Evolutionary conservation across 306 rosid genomes (phyloP).

Genomic region (Corylus avellana): DNA sequence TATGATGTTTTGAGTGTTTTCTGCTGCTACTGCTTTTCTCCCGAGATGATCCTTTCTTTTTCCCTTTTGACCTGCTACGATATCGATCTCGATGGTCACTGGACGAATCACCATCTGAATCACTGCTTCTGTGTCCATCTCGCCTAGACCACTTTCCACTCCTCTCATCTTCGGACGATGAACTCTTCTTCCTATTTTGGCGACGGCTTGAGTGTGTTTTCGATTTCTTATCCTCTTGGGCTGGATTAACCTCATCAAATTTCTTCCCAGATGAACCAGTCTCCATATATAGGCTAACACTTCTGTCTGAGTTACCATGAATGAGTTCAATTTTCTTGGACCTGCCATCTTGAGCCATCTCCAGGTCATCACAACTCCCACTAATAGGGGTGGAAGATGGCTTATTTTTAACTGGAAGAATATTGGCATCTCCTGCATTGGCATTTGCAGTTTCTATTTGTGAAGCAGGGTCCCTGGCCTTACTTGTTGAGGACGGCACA

Average conservation of each 20-base stretch:
- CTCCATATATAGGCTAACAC: conserved; percentile 34
- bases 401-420: conserved; percentile 31
- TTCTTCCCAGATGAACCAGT: conserved; percentile 34
- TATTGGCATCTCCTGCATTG: conserved; percentile 28
- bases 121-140: conserved; percentile 47
- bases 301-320: conserved; percentile 42
- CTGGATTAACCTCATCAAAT: conserved; percentile 25
- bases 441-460: conserved; percentile 43
- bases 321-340: conserved; percentile 33
- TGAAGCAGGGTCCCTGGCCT: conserved; percentile 36
- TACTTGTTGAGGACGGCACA: conserved; percentile 48
- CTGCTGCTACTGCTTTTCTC: conserved; percentile 58
- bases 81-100: conserved; percentile 44
- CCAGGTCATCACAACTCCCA: conserved; percentile 25
- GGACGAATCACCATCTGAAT: conserved; percentile 57
- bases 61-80: conserved; percentile 58
- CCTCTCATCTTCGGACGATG: conserved; percentile 64
- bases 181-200: conserved; percentile 44
- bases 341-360: conserved; percentile 34
- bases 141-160: conserved; percentile 59
- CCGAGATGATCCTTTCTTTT: conserved; percentile 60
- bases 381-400: conserved; percentile 14
- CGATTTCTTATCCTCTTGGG: conserved; percentile 36
- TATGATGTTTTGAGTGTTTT: conserved; percentile 65
- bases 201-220: conserved; percentile 35